Percentiles rank a stretch among this genome's conserved stretches.
phyloP scores from a whole-genome alignment of 192 early-diverging fungal genomes.

The Coemansia sp. region DNA sequence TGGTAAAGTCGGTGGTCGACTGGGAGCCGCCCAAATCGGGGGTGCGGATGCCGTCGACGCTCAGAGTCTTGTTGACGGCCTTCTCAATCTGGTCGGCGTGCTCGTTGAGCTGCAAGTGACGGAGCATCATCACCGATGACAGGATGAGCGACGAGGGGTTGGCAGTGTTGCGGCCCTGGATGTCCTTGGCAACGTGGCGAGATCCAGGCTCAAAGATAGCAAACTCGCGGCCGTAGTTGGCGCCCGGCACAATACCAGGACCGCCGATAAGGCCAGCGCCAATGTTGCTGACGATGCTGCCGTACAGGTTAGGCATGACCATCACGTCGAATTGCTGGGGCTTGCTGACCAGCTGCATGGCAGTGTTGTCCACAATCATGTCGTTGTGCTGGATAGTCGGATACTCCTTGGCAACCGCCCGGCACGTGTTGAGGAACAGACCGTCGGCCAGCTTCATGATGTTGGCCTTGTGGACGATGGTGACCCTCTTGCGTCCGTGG shows the following conservation, averaged over 20 bases:
- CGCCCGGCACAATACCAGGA: conserved; percentile 93
- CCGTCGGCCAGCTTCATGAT: conserved; percentile 99
- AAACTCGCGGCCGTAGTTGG: conserved; percentile 96
- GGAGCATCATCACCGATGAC: conserved; percentile 93
- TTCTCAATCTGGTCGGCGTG: conserved; percentile 89
- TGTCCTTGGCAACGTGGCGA: conserved; percentile 97
- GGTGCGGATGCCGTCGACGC: conserved; percentile 70
- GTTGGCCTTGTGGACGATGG: conserved; percentile 99
- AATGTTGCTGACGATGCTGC: conserved; percentile 98
- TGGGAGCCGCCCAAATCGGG: conserved; percentile 85
- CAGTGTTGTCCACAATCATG: conserved; percentile 99
- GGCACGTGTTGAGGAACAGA: conserved; percentile 95
- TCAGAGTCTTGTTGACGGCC: conserved; percentile 87
- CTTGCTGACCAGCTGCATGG: conserved; percentile 98
- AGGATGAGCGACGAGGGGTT: conserved; percentile 94
- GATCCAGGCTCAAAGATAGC: conserved; percentile 98
- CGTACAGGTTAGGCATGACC: conserved; percentile 99
- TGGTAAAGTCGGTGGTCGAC: conserved; percentile 93
- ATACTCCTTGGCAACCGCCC: conserved; percentile 94
- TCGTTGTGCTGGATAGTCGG: conserved; percentile 90
- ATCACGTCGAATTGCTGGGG: conserved; percentile 99
- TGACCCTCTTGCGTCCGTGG: conserved; percentile 97
- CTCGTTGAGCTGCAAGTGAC: conserved; percentile 86
- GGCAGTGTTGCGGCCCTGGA: conserved; percentile 91
- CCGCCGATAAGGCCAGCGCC: conserved; percentile 96